Evolutionary conservation across 2,329 filamentous ascomycete genomes (phyloP).

Genomic region (Monilinia aucupariae): DNA sequence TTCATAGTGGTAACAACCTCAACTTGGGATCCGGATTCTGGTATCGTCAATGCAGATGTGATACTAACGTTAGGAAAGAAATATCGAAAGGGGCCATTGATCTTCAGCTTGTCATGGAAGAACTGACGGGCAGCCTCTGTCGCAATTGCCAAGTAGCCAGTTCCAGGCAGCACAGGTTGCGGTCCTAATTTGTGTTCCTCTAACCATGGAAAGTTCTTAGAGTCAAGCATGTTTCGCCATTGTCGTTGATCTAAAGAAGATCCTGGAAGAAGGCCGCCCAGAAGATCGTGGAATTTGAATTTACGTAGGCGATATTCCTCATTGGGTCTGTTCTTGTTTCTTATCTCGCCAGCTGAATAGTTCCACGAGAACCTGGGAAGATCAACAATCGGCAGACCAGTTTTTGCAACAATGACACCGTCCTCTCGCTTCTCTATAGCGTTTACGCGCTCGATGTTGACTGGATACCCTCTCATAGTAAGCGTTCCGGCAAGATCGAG

Average conservation of each 20-base stretch:
- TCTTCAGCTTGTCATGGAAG: background rate
- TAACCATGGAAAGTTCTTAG: slow-evolving; percentile 43
- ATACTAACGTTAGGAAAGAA: slow-evolving; percentile 12
- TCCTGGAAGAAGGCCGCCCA: slow-evolving; percentile 37
- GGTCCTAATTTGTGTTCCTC: slow-evolving; percentile 48
- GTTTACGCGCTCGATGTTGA: slow-evolving; percentile 27
- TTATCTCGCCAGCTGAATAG: slow-evolving; percentile 32
- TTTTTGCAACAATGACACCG: background rate
- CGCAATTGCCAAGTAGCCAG: slow-evolving; percentile 36
- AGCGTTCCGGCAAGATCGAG: slow-evolving; percentile 18
- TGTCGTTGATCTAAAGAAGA: slow-evolving; percentile 34
- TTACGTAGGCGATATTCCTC: slow-evolving; percentile 48
- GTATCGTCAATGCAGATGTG: slow-evolving; percentile 13
- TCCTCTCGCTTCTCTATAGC: slow-evolving; percentile 25
- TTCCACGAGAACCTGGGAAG: slow-evolving; percentile 46
- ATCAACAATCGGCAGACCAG: slow-evolving; percentile 6
- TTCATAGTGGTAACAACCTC: slow-evolving; percentile 16
- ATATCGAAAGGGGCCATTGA: slow-evolving; percentile 1
- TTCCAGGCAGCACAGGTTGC: slow-evolving; percentile 43
- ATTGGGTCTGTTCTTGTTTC: slow-evolving; percentile 31
- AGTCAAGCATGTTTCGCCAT: slow-evolving; percentile 16
- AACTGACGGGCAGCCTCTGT: slow-evolving; percentile 10
- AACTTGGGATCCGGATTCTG: slow-evolving; percentile 6
- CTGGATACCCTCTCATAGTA: slow-evolving; percentile 8
- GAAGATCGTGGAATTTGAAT: slow-evolving; percentile 45